phyloP scores from a whole-genome alignment of 345 rosid species.

The Salix arbutifolia region DNA sequence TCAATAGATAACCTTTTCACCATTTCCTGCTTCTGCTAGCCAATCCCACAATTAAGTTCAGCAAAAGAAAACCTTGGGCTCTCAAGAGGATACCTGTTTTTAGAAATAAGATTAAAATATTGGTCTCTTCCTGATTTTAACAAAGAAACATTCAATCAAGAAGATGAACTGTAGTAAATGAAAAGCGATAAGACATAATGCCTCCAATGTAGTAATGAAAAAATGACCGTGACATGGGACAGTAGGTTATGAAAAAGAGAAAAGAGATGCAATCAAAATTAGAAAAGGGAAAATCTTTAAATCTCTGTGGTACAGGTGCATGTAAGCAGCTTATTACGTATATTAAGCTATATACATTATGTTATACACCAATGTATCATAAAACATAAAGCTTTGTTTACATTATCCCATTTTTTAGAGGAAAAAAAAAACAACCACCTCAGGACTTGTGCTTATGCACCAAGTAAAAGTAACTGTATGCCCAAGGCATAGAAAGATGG shows the following conservation, averaged over 20 bases:
- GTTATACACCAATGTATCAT: background rate
- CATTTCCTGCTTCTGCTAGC: constrained; percentile 39
- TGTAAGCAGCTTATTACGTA: background rate
- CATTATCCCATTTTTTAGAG: background rate
- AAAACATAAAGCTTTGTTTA: background rate
- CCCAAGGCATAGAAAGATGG: background rate
- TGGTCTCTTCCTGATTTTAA: background rate
- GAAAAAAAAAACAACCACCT: background rate
- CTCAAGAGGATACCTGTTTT: constrained; percentile 8
- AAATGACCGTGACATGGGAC: background rate
- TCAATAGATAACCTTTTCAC: constrained; percentile 42
- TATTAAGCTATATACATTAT: background rate
- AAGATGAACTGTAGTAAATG: background rate
- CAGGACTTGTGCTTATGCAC: background rate
- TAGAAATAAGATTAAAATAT: constrained; percentile 1
- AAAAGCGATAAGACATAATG: background rate
- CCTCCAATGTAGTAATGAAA: background rate
- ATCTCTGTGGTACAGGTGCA: background rate
- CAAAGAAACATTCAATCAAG: background rate
- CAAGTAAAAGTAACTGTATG: background rate
- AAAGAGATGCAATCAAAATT: background rate
- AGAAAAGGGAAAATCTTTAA: background rate
- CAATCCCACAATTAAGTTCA: constrained; percentile 6
- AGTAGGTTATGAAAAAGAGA: background rate
- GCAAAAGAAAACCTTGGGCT: background rate